A percentile compares a stretch with the other conserved stretches of the same genome.
Conservation (phyloP, 805 yeast genomes). For the Candida tibetensis region DNA sequence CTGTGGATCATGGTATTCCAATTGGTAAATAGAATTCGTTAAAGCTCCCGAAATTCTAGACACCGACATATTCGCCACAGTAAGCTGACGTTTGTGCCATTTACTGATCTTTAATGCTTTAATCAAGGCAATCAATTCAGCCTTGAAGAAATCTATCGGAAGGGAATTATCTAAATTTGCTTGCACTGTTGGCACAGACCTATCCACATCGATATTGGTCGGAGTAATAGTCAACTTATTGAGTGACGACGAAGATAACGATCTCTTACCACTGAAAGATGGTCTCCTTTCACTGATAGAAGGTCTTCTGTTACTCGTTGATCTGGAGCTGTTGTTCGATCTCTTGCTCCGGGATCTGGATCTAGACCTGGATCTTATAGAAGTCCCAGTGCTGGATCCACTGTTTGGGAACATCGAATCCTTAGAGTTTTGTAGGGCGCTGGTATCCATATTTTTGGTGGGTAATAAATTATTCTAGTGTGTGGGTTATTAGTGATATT, state of each 20-base stretch:
- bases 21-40: slow-evolving; percentile 83
- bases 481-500: too few species aligned
- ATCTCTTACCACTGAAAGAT: slow-evolving; percentile 28
- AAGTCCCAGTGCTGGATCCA: neutral
- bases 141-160: slow-evolving; percentile 82
- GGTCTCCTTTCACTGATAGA: slow-evolving; percentile 20
- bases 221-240: slow-evolving; percentile 27
- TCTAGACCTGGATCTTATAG: slow-evolving; percentile 33
- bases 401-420: neutral
- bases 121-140: slow-evolving; percentile 66
- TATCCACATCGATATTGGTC: slow-evolving; percentile 26
- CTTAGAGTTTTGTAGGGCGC: neutral
- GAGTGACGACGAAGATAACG: slow-evolving; percentile 35
- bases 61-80: slow-evolving; percentile 44
- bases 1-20: slow-evolving; percentile 49
- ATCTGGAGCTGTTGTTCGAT: slow-evolving; percentile 32
- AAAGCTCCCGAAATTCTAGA: slow-evolving; percentile 86
- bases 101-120: slow-evolving; percentile 66
- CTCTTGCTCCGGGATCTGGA: slow-evolving; percentile 36
- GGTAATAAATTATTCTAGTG: too few species aligned
- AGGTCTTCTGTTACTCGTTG: slow-evolving; percentile 28
- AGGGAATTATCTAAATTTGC: slow-evolving; percentile 70
- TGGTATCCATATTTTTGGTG: neutral
- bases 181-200: slow-evolving; percentile 47
- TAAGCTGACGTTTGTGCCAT: slow-evolving; percentile 65